Conservation (phyloP, 345 rosid genomes). For the Aquilaria malaccensis region DNA sequence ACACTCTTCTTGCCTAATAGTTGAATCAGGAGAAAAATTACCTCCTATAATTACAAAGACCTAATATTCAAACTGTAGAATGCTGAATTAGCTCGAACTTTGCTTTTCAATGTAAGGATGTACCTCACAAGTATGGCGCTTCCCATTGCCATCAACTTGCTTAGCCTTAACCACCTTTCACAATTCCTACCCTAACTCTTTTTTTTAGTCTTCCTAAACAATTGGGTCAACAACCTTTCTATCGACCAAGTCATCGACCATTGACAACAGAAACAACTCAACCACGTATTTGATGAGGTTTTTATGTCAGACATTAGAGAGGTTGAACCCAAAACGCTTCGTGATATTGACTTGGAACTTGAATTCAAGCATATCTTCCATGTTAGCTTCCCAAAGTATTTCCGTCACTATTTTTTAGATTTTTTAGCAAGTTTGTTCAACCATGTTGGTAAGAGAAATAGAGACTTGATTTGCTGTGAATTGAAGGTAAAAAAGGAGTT, state of each 20-base stretch:
- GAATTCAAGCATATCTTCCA: slow-evolving; percentile 68
- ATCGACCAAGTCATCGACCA: slow-evolving; percentile 13
- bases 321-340: slow-evolving; percentile 49
- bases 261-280: slow-evolving; percentile 50
- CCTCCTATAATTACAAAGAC: neutral
- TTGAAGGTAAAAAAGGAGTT: neutral
- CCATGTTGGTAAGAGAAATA: slow-evolving; percentile 20
- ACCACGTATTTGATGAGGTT: slow-evolving; percentile 46
- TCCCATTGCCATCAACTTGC: slow-evolving; percentile 22
- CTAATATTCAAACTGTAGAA: neutral
- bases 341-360: slow-evolving; percentile 51
- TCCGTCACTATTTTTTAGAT: slow-evolving; percentile 52
- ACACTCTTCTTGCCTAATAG: slow-evolving; percentile 50
- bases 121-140: slow-evolving; percentile 58
- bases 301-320: slow-evolving; percentile 32
- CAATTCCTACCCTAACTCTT: neutral
- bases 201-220: slow-evolving; percentile 12
- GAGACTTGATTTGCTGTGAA: neutral
- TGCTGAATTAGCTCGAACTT: neutral
- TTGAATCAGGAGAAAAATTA: slow-evolving; percentile 24
- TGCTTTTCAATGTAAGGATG: neutral
- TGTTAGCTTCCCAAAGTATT: slow-evolving; percentile 44
- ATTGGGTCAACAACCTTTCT: slow-evolving; percentile 3
- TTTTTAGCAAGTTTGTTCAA: slow-evolving; percentile 19
- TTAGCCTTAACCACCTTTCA: slow-evolving; percentile 11